Conservation (phyloP, 2,329 filamentous ascomycete genomes). For the Teratosphaeria epicoccoides region DNA sequence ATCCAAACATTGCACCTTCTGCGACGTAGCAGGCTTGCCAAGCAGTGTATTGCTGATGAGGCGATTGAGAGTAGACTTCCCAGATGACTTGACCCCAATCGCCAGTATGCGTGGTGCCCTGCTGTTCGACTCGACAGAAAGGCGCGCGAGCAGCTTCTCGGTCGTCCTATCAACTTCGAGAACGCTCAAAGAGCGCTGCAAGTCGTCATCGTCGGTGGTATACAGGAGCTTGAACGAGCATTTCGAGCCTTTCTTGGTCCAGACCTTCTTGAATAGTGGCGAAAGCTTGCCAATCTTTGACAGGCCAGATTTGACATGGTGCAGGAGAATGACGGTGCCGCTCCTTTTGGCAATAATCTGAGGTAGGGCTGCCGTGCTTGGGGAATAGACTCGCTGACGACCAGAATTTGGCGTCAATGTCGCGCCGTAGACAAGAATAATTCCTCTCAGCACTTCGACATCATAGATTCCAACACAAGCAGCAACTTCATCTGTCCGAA, state of each 20-base stretch:
- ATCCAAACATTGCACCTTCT: conserved; percentile 49
- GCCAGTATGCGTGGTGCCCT: conserved; percentile 43
- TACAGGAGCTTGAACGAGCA: conserved; percentile 27
- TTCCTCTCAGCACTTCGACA: conserved; percentile 50
- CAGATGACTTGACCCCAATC: conserved; percentile 60
- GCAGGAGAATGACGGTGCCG: conserved; percentile 46
- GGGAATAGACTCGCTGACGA: conserved; percentile 49
- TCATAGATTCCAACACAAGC: conserved; percentile 54
- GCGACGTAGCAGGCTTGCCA: conserved; percentile 30
- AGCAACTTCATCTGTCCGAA: conserved; percentile 25
- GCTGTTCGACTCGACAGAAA: conserved; percentile 30
- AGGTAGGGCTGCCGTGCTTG: conserved; percentile 59
- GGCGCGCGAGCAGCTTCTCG: conserved; percentile 29
- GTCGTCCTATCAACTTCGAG: conserved; percentile 20
- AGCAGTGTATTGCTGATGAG: conserved; percentile 57
- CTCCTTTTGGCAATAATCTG: conserved; percentile 43
- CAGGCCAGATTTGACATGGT: conserved; percentile 40
- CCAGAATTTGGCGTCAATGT: conserved; percentile 37
- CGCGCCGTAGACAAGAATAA: conserved; percentile 56
- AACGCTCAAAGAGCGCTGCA: conserved; percentile 16
- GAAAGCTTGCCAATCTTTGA: conserved; percentile 49
- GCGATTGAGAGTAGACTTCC: conserved; percentile 65
- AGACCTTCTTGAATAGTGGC: conserved; percentile 56
- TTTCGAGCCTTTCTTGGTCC: conserved; percentile 39
- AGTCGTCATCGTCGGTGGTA: conserved; percentile 15